Base-by-base conservation (phyloP, 257 asterid species). In the Solanum arcanum region DNA sequence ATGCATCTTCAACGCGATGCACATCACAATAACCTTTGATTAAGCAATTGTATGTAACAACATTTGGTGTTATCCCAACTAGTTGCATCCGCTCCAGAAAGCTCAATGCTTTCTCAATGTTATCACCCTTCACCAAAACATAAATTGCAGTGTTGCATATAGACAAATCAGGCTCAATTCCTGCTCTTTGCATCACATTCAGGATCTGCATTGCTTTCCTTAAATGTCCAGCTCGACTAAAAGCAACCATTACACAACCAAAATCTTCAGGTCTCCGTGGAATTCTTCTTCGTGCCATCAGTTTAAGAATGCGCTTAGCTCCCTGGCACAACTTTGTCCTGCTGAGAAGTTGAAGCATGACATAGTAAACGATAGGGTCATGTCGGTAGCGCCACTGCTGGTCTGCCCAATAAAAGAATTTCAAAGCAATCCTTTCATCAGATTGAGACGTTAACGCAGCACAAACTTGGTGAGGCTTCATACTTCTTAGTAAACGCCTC, bases 261-360 rank as follows among this genome's bases (percentile, higher is more conserved):
- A 95, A 95, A 91, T 94, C 97, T 80, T 94, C 95, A 10, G 98
- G 91, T 91, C 92, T 89, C 84, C 90, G 86, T 86, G 88, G 92
- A 83, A 97, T 89, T 90, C 86, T 93, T 89, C 99, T 94, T 87
- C 91, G 88, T 8, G 82, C 69, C 98, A 97, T 94, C 47, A 95
- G 94, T 75, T 88, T 89, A 86, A 97, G 98, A 89, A 95, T 90
- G 37, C 99, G 95, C 90, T 93, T 94, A 76, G 98, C 98, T 86
- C 97, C 98, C 89, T 97, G 98, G 44, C 99, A 97, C 89, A 97
- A 88, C 91, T 94, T 95, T 68, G 98, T 97, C 92, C 90, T 97
- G 83, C 97, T 89, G 15, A 97, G 94, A 89, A 94, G 90, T 83
- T 91, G 91, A 84, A 97, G 98, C 98, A 97, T 92, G 64, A 86